Base-by-base conservation (phyloP, 306 rosid genomes). In the Casuarina glauca region DNA sequence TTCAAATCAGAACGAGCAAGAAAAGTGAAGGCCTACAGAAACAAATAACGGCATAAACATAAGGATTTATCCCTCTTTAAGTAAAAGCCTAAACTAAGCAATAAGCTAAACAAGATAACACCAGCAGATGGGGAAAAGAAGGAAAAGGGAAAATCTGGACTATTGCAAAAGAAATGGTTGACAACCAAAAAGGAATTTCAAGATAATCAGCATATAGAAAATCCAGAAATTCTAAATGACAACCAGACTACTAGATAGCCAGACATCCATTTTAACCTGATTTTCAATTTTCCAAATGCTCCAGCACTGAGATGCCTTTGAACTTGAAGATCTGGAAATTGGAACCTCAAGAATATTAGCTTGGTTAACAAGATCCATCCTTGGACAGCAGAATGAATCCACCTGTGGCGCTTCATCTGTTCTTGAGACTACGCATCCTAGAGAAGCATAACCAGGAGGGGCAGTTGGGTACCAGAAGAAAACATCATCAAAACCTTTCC, bases 221-320 rank as follows among this genome's bases (percentile, higher is more conserved):
- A 83, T 63, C 73, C 62, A 35, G 20, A 58, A n/a, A 73, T 10
- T 16, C 53, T 41, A 58, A 63, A 69, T 16, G 7, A 8, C 50
- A 55, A 49, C 36, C 64, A 42, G n/a, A 39, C 15, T 60, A 16
- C 38, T 16, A 74, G 58, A 7, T 32, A 72, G 80, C 38, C 6
- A 13, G 60, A 79, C 70, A 83, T 77, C 63, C 74, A 69, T 42
- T 71, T 75, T 72, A 78, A 88, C 93, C 90, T 93, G 99, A 84
- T 95, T 95, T 86, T 91, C 96, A 52, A 95, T 94, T 93, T 87
- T 93, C 99, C 99, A 95, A 77, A 95, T 88, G 86, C 99, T 93
- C 99, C 99, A 95, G 83, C 96, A 87, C 71, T 93, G 96, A 70
- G 94, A 90, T 57, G 89, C 85, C 79, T 84, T 90, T 55, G 96